Conservation (phyloP, 805 yeast species). For the Yarrowia phangngaensis region DNA sequence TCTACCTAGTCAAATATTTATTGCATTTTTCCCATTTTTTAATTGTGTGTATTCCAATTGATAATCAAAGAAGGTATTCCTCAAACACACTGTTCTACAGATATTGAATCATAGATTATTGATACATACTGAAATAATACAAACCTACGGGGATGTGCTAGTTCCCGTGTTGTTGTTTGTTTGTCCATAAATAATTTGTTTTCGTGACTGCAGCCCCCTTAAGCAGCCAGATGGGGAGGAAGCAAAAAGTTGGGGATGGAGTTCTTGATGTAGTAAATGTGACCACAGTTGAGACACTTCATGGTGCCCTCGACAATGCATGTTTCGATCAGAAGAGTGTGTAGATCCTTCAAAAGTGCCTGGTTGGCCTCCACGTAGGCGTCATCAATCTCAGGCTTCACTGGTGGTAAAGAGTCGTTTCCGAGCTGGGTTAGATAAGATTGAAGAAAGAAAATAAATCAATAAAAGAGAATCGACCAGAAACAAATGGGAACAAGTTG, state of each 20-base stretch:
- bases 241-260: slow-evolving; percentile 89
- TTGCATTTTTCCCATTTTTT: slow-evolving; percentile 1
- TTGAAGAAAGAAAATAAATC: neutral
- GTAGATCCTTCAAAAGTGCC: slow-evolving; percentile 69
- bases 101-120: no score
- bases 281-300: slow-evolving; percentile 83
- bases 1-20: slow-evolving; percentile 3
- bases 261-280: slow-evolving; percentile 83
- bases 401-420: slow-evolving; percentile 46
- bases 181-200: slow-evolving; percentile 6
- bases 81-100: no score
- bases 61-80: no score
- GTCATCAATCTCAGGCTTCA: slow-evolving; percentile 45
- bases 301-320: slow-evolving; percentile 83
- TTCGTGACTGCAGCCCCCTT: no score
- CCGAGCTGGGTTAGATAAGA: slow-evolving; percentile 46
- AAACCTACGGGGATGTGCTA: no score
- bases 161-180: slow-evolving; percentile 3
- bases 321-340: slow-evolving; percentile 74
- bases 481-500: neutral
- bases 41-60: no score
- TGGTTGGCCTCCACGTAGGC: slow-evolving; percentile 45
- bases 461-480: neutral
- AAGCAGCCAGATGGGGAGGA: slow-evolving; percentile 81
- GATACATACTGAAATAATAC: no score